These are phyloP conservation scores for Phytophthora idaei DNA, from an alignment of 352 stramenopile genomes.

Conservation along the genomic window DNA sequence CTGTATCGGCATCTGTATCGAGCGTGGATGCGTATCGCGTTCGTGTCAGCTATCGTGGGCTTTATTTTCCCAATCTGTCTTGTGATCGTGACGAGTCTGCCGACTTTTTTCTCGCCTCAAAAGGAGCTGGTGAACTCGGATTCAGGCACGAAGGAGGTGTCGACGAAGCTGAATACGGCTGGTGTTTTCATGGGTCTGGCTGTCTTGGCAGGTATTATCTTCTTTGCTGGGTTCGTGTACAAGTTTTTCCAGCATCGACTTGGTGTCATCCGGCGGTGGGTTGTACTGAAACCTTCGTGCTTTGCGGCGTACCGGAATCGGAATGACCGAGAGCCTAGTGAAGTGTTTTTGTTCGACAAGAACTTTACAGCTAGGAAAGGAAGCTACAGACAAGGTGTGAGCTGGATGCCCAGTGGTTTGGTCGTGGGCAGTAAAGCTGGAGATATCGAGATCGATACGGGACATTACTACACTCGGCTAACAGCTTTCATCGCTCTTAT, in stretches of 20 bases:
- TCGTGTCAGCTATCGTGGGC: conserved; percentile 79
- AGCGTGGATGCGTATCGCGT: conserved; percentile 86
- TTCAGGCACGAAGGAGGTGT: conserved; percentile 46
- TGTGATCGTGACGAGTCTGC: conserved; percentile 73
- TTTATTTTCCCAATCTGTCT: conserved; percentile 83
- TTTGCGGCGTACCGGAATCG: conserved; percentile 84
- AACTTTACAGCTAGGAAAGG: conserved; percentile 78
- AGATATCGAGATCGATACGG: conserved; percentile 87
- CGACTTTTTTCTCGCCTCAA: conserved; percentile 67
- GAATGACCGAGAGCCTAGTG: conserved; percentile 75
- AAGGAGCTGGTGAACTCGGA: conserved; percentile 57
- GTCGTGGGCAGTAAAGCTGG: conserved; percentile 80
- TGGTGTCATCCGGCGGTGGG: conserved; percentile 85
- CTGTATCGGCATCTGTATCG: conserved; percentile 87
- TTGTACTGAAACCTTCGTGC: conserved; percentile 86
- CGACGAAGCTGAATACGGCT: conserved; percentile 51
- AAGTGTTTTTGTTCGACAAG: conserved; percentile 90
- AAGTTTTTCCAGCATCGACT: conserved; percentile 89
- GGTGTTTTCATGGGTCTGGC: conserved; percentile 66
- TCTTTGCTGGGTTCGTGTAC: conserved; percentile 82
- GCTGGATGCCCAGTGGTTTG: conserved; percentile 88
- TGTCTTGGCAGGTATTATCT: conserved; percentile 60
- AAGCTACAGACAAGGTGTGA: conserved; percentile 83
- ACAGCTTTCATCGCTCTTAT: conserved; percentile 67
- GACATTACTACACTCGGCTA: conserved; percentile 85